Evolutionary conservation across 192 early-diverging fungal species (phyloP).

Genomic region (Coemansia sp.): DNA sequence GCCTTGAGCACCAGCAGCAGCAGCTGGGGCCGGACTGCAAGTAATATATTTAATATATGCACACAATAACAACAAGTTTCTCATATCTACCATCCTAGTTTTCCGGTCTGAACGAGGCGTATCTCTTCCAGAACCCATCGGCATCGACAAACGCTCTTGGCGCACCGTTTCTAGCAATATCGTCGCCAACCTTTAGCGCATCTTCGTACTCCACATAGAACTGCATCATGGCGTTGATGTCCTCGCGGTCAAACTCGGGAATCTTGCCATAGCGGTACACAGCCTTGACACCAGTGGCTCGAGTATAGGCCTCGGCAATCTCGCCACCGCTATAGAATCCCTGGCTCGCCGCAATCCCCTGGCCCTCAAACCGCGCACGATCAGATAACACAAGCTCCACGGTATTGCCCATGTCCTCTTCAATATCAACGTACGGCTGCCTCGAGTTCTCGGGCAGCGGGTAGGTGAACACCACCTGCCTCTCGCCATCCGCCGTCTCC

Average conservation of each 20-base stretch:
- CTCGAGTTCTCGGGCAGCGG: background rate
- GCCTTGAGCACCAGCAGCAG: too few relatives aligned
- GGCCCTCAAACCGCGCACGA: background rate
- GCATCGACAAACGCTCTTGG: conserved; percentile 1
- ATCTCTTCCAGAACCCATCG: conserved; percentile 11
- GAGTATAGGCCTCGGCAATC: background rate
- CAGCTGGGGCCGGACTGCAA: too few relatives aligned
- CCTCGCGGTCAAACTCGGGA: conserved; percentile 4
- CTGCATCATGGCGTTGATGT: conserved; percentile 5
- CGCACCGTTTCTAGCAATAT: background rate
- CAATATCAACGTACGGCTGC: conserved; percentile 1
- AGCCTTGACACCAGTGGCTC: background rate
- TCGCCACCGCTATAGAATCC: background rate
- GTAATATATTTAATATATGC: too few relatives aligned
- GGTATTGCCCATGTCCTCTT: conserved; percentile 3
- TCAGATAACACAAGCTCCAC: background rate
- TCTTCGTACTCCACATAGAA: conserved; percentile 7
- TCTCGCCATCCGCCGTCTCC: too few relatives aligned
- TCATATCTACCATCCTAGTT: too few relatives aligned
- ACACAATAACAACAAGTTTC: too few relatives aligned
- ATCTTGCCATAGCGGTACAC: background rate
- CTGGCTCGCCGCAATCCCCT: background rate
- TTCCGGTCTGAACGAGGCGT: too few relatives aligned
- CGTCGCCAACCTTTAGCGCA: background rate
- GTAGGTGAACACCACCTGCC: background rate